Base-by-base conservation (phyloP, 2,329 filamentous ascomycete species). In the Penicillium sp. region DNA sequence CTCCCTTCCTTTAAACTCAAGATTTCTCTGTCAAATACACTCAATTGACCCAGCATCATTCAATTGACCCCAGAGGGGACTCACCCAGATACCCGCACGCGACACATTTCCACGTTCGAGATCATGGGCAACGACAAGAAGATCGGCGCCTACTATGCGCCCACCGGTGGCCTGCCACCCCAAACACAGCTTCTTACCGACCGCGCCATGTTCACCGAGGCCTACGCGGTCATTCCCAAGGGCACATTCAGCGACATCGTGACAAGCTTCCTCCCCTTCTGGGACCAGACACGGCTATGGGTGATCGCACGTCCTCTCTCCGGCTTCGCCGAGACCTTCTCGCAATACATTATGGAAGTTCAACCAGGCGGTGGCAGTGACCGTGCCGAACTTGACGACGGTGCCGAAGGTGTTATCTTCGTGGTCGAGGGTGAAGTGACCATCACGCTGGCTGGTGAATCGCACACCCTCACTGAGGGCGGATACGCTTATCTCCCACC, bases 61-160 rank as follows among this genome's bases (percentile, higher is more conserved):
- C 45, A 6, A 30, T 49, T 30, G 24, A 30, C 6, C n/a, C 17
- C 24, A 17, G 15, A 30, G 26, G 26, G 7, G 7, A 28, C 15
- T 17, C 15, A 17, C 6, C 15, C 17, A 51, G 17, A 35, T 26
- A 54, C 26, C 38, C 2, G 37, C 53, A 55, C 53, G 38, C 38
- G 26, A 44, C 53, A 35, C 37, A 15, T 30, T 19, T 26, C 9
- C 51, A 26, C 35, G 13, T 10, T 22, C 40, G 17, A 28, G 4
- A 47, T 61, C 45, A 68, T 65, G 63, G 63, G 45, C 64, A 73
- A 69, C n/a, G 71, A 75, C 47, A 66, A 78, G 67, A 80, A 80
- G 74, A 62, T 76, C 51, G 62, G 68, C 57, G 65, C 66, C 54
- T 70, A 70, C 49, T 70, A 70, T 57, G 67, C 68, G 38, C 68